Conservation (phyloP, 108 stramenopile species). For the Skeletonema costatum region DNA sequence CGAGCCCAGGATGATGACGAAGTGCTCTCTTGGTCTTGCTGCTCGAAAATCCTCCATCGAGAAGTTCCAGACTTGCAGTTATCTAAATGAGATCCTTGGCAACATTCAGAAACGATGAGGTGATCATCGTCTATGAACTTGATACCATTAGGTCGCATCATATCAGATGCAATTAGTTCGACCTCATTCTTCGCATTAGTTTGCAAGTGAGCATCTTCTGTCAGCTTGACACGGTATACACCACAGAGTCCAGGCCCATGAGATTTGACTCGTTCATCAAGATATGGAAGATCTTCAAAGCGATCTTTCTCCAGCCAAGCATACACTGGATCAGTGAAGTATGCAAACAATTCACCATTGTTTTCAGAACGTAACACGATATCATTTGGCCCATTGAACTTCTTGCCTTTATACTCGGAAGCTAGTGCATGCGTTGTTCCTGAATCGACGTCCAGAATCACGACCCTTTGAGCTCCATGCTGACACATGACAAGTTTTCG, state of each 20-base stretch:
- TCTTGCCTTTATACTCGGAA: not conserved
- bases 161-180: not conserved
- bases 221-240: conserved; percentile 1
- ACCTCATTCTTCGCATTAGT: not conserved
- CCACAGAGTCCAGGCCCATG: conserved; percentile 4
- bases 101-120: conserved; percentile 4
- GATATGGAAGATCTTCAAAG: conserved; percentile 10
- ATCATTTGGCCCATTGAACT: conserved; percentile 8
- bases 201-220: not conserved
- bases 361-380: not conserved
- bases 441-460: not conserved
- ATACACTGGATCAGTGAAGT: conserved; percentile 8
- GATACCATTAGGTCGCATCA: conserved; percentile 2
- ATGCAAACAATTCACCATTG: not conserved
- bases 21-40: not conserved
- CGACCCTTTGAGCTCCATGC: not conserved
- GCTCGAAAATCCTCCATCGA: not conserved
- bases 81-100: conserved; percentile 5
- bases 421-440: not conserved
- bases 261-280: not conserved
- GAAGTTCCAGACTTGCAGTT: not conserved
- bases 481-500: not conserved
- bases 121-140: not conserved
- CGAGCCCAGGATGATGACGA: not conserved
- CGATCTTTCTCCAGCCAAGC: conserved; percentile 11